These are phyloP conservation scores for Cercospora janseana DNA, from an alignment of 2,329 filamentous ascomycete species.

Conservation along the genomic window DNA sequence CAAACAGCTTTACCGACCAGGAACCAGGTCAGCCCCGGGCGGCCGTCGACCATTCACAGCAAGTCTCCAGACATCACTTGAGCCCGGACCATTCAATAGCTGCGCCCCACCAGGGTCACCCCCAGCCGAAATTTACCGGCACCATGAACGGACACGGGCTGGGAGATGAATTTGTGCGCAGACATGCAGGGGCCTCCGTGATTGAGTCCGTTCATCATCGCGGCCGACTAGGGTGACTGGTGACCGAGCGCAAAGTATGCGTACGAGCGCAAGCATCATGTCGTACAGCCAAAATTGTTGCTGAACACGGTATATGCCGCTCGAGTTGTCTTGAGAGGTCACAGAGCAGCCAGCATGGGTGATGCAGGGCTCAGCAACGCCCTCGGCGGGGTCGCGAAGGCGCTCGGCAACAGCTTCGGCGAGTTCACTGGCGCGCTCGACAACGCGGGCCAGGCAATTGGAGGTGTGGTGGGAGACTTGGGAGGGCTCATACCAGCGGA, in stretches of 20 bases:
- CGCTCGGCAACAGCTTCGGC: background rate
- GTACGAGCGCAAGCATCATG: background rate
- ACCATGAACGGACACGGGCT: background rate
- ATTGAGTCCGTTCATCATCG: background rate
- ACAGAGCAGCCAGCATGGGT: constrained; percentile 7
- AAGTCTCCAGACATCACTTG: no score
- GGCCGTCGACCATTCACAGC: no score
- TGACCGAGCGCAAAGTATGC: background rate
- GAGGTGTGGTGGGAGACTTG: constrained; percentile 14
- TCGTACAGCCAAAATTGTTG: background rate
- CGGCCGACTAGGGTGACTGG: no score
- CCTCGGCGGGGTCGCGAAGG: background rate
- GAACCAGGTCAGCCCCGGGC: no score
- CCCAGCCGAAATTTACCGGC: constrained; percentile 1
- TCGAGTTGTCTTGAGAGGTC: no score
- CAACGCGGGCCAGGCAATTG: constrained; percentile 11
- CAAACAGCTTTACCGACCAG: no score
- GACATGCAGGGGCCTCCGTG: background rate
- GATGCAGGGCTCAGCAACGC: constrained; percentile 8
- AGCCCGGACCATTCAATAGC: no score
- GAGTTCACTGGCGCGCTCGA: constrained; percentile 4
- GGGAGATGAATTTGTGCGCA: background rate
- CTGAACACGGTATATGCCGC: no score
- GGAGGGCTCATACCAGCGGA: constrained; percentile 14
- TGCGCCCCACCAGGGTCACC: constrained; percentile 1